Percentiles rank a stretch among this genome's conserved stretches.
Conservation (phyloP, 164 flowering plant species). For the Cinnamomum micranthum region DNA sequence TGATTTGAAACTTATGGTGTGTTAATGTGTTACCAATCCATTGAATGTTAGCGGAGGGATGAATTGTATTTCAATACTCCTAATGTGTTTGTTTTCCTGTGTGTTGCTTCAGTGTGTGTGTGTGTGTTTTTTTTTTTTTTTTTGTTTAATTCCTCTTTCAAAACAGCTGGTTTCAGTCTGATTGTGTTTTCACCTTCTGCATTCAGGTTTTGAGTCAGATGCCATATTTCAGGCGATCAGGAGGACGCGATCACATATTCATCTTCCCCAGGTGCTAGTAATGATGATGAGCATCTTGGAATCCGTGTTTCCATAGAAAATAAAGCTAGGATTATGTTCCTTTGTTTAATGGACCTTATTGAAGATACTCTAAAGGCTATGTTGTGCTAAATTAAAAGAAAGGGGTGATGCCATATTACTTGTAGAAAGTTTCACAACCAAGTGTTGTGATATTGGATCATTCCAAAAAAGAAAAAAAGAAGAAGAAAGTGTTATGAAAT, state of each 20-base stretch:
- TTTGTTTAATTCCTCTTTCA: neutral
- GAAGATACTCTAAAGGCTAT: neutral
- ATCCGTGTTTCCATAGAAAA: neutral
- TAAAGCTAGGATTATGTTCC: neutral
- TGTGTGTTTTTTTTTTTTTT: too few species aligned
- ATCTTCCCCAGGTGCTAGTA: constrained; percentile 84
- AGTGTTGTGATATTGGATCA: neutral
- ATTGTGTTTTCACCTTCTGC: constrained; percentile 3
- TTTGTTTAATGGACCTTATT: too few species aligned
- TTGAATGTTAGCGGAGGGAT: neutral
- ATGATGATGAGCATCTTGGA: neutral
- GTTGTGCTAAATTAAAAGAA: neutral
- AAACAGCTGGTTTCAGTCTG: neutral
- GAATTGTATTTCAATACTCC: neutral
- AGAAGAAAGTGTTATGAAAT: neutral
- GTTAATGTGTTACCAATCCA: neutral
- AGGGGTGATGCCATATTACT: neutral
- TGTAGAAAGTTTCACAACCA: neutral
- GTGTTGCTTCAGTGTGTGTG: neutral
- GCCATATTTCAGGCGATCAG: constrained; percentile 88
- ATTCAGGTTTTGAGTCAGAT: constrained; percentile 85
- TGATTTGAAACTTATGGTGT: neutral
- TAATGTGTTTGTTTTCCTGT: neutral
- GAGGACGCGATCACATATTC: constrained; percentile 90
- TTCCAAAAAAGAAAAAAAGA: too few species aligned